Percentiles rank a stretch among this genome's conserved stretches.
Evolutionary conservation across 1,139 yeast species (phyloP).

Genomic region (Pichia sp.): DNA sequence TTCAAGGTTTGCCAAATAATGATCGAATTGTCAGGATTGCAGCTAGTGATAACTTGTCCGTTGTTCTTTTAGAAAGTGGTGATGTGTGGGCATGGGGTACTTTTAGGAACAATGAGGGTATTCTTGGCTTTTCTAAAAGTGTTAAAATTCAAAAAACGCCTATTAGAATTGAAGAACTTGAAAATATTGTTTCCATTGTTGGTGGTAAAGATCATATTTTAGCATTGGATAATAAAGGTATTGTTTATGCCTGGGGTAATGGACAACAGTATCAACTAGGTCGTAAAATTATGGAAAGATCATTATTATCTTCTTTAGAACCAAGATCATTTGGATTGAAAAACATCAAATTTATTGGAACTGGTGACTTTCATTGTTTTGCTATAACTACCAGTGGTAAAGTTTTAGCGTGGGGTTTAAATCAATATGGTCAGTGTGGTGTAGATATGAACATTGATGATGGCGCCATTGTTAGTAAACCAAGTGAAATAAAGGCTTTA

Average conservation of each 20-base stretch:
- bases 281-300: conserved; percentile 71
- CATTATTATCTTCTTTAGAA: conserved; percentile 59
- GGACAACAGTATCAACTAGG: conserved; percentile 93
- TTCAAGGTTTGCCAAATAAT: conserved; percentile 57
- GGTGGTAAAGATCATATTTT: conserved; percentile 89
- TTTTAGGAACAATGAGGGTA: conserved; percentile 87
- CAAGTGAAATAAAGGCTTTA: conserved; percentile 61
- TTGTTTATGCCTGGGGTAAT: conserved; percentile 95
- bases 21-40: conserved; percentile 65
- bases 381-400: conserved; percentile 71
- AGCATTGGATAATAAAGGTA: conserved; percentile 76
- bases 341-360: conserved; percentile 70
- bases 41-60: conserved; percentile 91
- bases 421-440: conserved; percentile 96
- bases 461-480: conserved; percentile 73
- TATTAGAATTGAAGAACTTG: conserved; percentile 50
- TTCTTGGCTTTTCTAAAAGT: conserved; percentile 70
- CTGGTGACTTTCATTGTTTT: conserved; percentile 95
- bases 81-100: conserved; percentile 98
- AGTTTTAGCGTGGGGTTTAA: conserved; percentile 88
- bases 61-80: conserved; percentile 71
- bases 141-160: conserved; percentile 64
- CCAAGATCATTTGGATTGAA: conserved; percentile 75
- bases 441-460: conserved; percentile 60
- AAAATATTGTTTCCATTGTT: conserved; percentile 76